Conservation (phyloP, 352 stramenopile genomes). For the Phytophthora agathidicida region DNA sequence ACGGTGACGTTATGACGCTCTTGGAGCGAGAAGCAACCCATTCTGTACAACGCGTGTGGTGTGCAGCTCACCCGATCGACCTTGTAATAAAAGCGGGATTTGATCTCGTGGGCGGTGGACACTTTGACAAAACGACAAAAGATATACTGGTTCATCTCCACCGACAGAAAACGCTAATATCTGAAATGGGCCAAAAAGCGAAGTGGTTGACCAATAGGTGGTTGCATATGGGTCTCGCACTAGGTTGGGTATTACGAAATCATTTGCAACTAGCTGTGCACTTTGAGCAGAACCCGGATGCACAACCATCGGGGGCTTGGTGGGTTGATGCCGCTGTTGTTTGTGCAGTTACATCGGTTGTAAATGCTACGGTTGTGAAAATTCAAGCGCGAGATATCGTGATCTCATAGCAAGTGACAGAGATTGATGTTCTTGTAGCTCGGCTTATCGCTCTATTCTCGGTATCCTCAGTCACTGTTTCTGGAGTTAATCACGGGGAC, state of each 20-base stretch:
- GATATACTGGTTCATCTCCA: not conserved
- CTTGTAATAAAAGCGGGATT: slow-evolving; percentile 2
- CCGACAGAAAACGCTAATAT: not conserved
- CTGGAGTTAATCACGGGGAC: not conserved
- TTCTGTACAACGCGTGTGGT: not conserved
- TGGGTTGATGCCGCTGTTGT: not conserved
- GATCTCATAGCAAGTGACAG: not conserved
- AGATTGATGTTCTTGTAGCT: not conserved
- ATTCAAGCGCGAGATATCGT: not conserved
- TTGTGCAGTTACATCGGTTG: not conserved
- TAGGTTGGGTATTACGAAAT: not conserved
- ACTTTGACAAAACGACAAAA: not conserved
- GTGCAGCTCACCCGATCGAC: slow-evolving; percentile 1
- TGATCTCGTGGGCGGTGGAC: not conserved
- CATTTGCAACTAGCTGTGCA: not conserved
- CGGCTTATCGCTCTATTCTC: too few species aligned
- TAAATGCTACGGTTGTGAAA: not conserved
- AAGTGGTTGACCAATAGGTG: not conserved
- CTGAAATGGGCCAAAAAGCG: not conserved
- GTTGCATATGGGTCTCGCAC: not conserved
- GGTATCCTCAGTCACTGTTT: too few species aligned
- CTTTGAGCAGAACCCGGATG: not conserved
- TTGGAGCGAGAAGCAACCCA: not conserved
- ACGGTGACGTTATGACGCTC: not conserved
- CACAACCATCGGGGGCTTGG: not conserved